Evolutionary conservation across 768 basidiomycete genomes (phyloP).

Genomic region (Tylopilus subfusipes): DNA sequence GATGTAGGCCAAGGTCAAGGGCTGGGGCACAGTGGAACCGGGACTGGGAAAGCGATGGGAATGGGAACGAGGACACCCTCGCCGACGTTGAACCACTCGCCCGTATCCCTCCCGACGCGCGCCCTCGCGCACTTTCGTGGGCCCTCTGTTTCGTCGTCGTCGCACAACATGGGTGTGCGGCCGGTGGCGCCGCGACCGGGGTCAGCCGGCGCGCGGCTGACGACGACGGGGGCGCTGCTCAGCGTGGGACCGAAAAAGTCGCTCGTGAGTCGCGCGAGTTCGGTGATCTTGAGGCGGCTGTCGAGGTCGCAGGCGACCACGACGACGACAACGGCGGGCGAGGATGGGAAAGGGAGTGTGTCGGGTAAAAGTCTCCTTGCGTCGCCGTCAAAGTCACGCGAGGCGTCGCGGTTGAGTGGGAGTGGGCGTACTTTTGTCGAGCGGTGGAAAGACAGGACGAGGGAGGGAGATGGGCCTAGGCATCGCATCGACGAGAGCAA

Average conservation of each 20-base stretch:
- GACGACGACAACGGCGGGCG: background rate
- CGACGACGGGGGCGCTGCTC: constrained; percentile 2
- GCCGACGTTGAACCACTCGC: constrained; percentile 11
- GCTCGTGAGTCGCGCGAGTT: constrained; percentile 28
- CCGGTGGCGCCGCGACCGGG: constrained; percentile 13
- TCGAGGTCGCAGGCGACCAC: constrained; percentile 15
- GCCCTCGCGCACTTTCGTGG: constrained; percentile 4
- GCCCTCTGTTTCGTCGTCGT: background rate
- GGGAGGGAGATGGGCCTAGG: background rate
- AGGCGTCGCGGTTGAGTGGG: constrained; percentile 1
- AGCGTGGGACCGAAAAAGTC: constrained; percentile 9
- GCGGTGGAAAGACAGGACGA: background rate
- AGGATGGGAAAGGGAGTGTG: background rate
- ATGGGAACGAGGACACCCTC: background rate
- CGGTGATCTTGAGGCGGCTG: constrained; percentile 22
- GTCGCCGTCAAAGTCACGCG: constrained; percentile 4
- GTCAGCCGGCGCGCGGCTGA: constrained; percentile 23
- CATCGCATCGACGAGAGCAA: background rate
- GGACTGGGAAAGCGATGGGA: background rate
- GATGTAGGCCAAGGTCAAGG: too few species aligned
- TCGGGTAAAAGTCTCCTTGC: background rate
- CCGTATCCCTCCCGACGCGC: constrained; percentile 14
- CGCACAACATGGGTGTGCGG: background rate
- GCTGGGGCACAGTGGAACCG: background rate
- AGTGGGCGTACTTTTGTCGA: background rate